Base-by-base conservation (phyloP, 1,284 basidiomycete species). In the Exobasidium cylindrosporum region DNA sequence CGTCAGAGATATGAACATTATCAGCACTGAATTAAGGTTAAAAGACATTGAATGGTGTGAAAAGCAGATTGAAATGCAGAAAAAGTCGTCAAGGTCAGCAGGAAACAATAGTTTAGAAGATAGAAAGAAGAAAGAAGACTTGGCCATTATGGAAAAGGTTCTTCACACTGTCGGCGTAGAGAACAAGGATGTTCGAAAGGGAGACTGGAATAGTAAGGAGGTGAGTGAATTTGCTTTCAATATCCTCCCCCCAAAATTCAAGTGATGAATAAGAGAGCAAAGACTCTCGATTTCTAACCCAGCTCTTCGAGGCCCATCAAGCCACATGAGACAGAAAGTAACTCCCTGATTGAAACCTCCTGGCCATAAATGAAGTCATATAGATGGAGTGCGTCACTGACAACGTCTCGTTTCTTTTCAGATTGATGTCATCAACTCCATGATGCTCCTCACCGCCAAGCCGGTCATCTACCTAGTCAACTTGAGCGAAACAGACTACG, bases 31-130 rank as follows among this genome's bases (percentile, higher is more conserved):
- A 64, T 69, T 79, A 57, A 85, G 94, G 54, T 83, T 98, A 60
- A 99, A 99, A 83, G 96, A 99, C 81, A 96, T 96, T 69, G 96
- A 98, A 79, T 99, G 96, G 96, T 88, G 92, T 13, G 91, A 97
- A 82, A 97, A 97, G 83, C 83, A 87, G 56, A 82, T 97, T 35
- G 95, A 97, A 0, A 83, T 64, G 21, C 52, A 72, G 4, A 68
- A 68, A 57, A 78, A 77, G 66, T 68, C 66, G 35, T 74, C 72
- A 6, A 61, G 76, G 0, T 70, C 67, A 21, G 74, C 74, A 6
- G 62, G 62, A 2, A 82, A 86, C 58, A 84, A 93, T 43, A 91
- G 90, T 11, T 83, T 99, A 71, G 93, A 92, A 0, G 95, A 96
- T 83, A 97, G 90, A 83, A 92, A 92, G 35, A 92, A 85, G 84